A percentile compares a stretch with the other conserved stretches of the same genome.
These are phyloP conservation scores for Baorangia bicolor DNA, from an alignment of 768 basidiomycete species.

Conservation along the genomic window DNA sequence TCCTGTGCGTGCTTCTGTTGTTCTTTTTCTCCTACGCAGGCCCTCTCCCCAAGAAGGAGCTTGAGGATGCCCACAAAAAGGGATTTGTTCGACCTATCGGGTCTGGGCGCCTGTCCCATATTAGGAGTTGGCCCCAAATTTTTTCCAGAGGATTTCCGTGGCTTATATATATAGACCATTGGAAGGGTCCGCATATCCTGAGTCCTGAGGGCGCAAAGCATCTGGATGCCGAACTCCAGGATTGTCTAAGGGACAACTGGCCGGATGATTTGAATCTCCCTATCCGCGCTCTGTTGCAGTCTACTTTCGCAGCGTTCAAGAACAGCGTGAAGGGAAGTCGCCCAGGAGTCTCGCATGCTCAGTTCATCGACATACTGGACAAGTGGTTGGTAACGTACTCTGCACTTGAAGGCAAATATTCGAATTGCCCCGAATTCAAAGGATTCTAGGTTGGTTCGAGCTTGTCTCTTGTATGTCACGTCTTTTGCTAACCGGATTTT, in stretches of 20 bases:
- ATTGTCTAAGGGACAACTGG: conserved; percentile 1
- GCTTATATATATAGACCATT: fast-evolving
- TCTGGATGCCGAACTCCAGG: not conserved
- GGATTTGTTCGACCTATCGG: conserved; percentile 2
- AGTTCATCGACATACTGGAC: not conserved
- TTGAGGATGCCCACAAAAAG: not conserved
- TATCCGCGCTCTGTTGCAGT: not conserved
- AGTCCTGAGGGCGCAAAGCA: not conserved
- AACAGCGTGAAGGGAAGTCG: not conserved
- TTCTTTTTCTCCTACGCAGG: conserved; percentile 13
- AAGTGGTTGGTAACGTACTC: not conserved
- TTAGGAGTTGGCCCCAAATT: conserved; percentile 1
- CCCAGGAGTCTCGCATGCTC: not conserved
- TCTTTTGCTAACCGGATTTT: not conserved
- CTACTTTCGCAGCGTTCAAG: not conserved
- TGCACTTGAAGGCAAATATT: not conserved
- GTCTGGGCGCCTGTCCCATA: not conserved
- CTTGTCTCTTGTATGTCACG: not conserved
- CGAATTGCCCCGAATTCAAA: not conserved
- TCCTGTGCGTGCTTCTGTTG: conserved; percentile 14
- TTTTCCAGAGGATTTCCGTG: not conserved
- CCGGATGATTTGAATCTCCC: not conserved
- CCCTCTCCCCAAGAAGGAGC: not conserved
- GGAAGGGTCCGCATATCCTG: not conserved
- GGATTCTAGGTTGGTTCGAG: not conserved